Conservation (phyloP, 495 filamentous ascomycete species). For the Talaromyces wortmannii region DNA sequence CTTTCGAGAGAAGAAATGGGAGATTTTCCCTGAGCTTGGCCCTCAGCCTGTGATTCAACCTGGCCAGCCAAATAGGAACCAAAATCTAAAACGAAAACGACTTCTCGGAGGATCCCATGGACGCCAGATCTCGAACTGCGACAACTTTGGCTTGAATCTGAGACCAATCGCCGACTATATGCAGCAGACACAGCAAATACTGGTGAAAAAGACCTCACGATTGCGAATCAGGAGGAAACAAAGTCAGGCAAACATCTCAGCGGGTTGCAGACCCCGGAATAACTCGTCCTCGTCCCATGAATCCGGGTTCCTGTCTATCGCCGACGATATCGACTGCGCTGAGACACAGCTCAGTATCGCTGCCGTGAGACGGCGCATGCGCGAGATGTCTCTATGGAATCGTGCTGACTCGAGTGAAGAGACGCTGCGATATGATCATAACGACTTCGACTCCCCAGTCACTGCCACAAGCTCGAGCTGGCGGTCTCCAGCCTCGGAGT, state of each 20-base stretch:
- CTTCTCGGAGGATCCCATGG: background rate
- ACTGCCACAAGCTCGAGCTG: background rate
- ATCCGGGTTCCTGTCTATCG: background rate
- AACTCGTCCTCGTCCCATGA: background rate
- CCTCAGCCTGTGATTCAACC: slow-evolving; percentile 13
- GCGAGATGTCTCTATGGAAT: background rate
- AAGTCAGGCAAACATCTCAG: background rate
- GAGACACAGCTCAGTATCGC: background rate
- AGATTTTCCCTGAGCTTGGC: slow-evolving; percentile 40
- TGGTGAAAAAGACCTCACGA: background rate
- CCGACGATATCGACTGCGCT: background rate
- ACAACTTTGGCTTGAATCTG: background rate
- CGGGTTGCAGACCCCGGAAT: background rate
- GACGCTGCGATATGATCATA: background rate
- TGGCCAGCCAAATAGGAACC: background rate
- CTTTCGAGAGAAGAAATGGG: slow-evolving; percentile 43
- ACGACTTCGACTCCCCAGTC: background rate
- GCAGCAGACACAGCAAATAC: background rate
- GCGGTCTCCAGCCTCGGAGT: background rate
- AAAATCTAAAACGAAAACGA: slow-evolving; percentile 19
- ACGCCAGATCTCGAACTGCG: background rate
- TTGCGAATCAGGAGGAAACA: slow-evolving; percentile 3
- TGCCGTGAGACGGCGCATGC: slow-evolving; percentile 1
- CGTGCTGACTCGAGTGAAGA: background rate
- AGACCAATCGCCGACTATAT: background rate